Conservation (phyloP, 2,329 filamentous ascomycete genomes). For the Beauveria scarabaeidicola region DNA sequence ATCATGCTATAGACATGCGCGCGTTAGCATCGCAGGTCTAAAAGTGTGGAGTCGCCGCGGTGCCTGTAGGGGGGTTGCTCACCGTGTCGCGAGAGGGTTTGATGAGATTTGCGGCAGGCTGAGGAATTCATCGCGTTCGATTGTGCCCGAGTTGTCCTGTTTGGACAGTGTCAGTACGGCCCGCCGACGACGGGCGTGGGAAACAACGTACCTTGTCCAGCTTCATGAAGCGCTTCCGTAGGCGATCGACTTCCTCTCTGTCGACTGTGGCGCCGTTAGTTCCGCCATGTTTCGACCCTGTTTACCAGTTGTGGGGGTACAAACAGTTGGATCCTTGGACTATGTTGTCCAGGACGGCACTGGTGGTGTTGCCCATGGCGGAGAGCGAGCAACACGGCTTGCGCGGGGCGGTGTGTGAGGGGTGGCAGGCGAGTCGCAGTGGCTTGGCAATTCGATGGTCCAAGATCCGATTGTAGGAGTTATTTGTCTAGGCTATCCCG, state of each 20-base stretch:
- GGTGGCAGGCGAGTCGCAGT: neutral
- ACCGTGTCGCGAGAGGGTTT: constrained; percentile 93
- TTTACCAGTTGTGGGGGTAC: constrained; percentile 11
- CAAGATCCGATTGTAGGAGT: neutral
- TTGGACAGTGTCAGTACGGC: neutral
- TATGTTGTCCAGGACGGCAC: constrained; percentile 82
- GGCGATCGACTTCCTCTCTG: constrained; percentile 89
- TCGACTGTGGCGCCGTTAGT: constrained; percentile 55
- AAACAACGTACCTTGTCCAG: constrained; percentile 69
- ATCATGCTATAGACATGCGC: constrained; percentile 63
- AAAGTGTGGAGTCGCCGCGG: neutral
- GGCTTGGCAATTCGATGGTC: neutral
- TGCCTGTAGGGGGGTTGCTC: constrained; percentile 19
- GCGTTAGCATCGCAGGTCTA: neutral
- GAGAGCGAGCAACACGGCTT: neutral
- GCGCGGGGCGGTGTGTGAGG: neutral
- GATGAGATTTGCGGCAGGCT: constrained; percentile 95
- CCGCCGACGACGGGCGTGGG: neutral
- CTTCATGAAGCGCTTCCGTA: constrained; percentile 98
- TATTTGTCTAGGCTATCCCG: neutral
- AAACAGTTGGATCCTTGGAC: constrained; percentile 94
- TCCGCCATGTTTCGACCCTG: neutral
- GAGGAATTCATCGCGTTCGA: constrained; percentile 97
- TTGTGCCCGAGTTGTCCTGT: constrained; percentile 94
- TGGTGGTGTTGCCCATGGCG: constrained; percentile 60